Base-by-base conservation (phyloP, 1,139 yeast species). In the Debaryomycetaceae sp. region DNA sequence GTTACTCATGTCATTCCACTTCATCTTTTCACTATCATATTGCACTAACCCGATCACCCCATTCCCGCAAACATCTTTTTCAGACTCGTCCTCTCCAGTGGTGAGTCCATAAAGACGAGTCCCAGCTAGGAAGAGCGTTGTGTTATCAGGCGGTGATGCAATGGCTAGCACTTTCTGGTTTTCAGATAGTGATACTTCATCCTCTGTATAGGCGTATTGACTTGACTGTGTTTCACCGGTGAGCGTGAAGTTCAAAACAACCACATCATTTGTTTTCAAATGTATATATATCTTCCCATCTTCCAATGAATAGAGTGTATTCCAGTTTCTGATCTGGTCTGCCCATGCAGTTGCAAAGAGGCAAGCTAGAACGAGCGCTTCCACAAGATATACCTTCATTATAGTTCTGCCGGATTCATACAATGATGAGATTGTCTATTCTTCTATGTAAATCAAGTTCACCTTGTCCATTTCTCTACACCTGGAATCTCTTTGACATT, bases 221-320 rank as follows among this genome's bases (percentile, higher is more conserved):
- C 47, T 42, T 33, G 45, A 45, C 24, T 44, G 38, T 14, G 53
- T 49, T 35, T 55, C 54, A 2, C 75, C 76, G 24, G 66, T 49
- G 14, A 72, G 58, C 7, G 72, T 64, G 47, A 72, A 71, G 48
- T 69, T 62, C 29, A 73, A 49, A 2, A 62, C 48, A 8, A 72
- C 57, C 38, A 73, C 54, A 36, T 70, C 75, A 51, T 71, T 63
- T 49, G 71, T 68, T 23, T 59, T 56, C 40, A 73, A 57, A 46
- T 68, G 72, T 24, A 72, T 48, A 47, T 70, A 73, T 6, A 69
- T 55, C 43, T 56, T 60, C 1, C 75, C 76, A 11, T 62, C 59
- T 6, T 58, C 50, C 35, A 67, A 67, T 7, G 73, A 61, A 48
- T 73, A 73, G 20, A 71, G 54, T 1, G 76, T 64, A 38, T 66